Conservation (phyloP, 768 basidiomycete species). For the Boletus reticulatus region DNA sequence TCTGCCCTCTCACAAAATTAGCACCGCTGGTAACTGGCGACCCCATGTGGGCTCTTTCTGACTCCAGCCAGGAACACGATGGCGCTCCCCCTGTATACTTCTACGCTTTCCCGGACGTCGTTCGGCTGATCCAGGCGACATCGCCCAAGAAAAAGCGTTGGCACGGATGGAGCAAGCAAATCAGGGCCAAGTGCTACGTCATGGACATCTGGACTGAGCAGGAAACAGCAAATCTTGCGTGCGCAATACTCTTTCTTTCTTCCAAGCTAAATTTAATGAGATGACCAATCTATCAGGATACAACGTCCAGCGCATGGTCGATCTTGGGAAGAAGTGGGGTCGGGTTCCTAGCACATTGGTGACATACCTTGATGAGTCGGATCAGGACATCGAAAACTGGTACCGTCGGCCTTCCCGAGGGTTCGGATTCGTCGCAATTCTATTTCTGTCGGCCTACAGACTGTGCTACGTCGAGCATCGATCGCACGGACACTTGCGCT, state of each 20-base stretch:
- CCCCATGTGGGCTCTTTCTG: neutral
- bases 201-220: conserved; percentile 3
- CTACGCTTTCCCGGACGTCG: neutral
- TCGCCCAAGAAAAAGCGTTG: neutral
- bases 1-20: no score
- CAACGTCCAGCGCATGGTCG: neutral
- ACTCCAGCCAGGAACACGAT: neutral
- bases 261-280: neutral
- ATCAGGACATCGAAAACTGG: accelerated
- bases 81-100: neutral
- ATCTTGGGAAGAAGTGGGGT: neutral
- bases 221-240: neutral
- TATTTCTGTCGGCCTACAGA: neutral
- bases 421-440: neutral
- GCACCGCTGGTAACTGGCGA: neutral
- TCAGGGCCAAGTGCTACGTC: neutral
- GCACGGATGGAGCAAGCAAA: conserved; percentile 1
- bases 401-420: neutral
- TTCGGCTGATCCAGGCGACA: neutral
- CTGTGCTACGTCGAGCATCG: accelerated
- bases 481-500: accelerated
- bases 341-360: neutral
- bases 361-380: neutral
- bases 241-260: neutral
- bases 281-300: neutral